These are phyloP conservation scores for Pythium plurisporium DNA, from an alignment of 352 stramenopile species.

Conservation along the genomic window DNA sequence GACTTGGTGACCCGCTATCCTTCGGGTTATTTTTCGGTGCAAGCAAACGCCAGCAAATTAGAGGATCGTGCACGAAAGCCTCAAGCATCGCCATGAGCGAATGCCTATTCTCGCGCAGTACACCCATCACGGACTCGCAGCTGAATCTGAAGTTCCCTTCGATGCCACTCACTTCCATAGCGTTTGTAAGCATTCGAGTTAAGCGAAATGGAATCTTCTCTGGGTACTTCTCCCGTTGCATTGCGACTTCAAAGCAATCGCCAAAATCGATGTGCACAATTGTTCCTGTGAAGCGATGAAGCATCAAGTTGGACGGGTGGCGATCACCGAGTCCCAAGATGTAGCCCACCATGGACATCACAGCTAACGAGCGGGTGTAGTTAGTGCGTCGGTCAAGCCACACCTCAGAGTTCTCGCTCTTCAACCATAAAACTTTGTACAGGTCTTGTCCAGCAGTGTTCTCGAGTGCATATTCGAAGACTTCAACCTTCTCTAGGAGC, in stretches of 20 bases:
- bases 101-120: slow-evolving; percentile 98
- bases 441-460: slow-evolving; percentile 97
- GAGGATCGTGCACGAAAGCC: slow-evolving; percentile 99
- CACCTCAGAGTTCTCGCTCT: slow-evolving; percentile 98
- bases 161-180: slow-evolving; percentile 99
- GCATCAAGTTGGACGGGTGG: slow-evolving; percentile 99
- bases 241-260: slow-evolving; percentile 99
- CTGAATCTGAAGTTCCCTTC: slow-evolving; percentile 99
- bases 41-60: slow-evolving; percentile 98
- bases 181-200: slow-evolving; percentile 98
- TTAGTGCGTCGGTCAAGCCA: slow-evolving; percentile 99
- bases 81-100: slow-evolving; percentile 99
- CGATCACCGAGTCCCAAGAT: slow-evolving; percentile 99
- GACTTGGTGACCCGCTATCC: slow-evolving; percentile 10
- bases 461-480: slow-evolving; percentile 93
- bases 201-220: slow-evolving; percentile 99
- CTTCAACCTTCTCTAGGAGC: slow-evolving; percentile 99
- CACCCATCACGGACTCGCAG: slow-evolving; percentile 97
- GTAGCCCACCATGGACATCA: slow-evolving; percentile 99
- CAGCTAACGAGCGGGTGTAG: slow-evolving; percentile 97
- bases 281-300: slow-evolving; percentile 98
- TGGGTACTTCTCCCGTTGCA: slow-evolving; percentile 99
- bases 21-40: slow-evolving; percentile 29
- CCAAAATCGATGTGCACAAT: slow-evolving; percentile 99
- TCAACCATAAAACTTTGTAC: slow-evolving; percentile 99